These are phyloP conservation scores for Bocquillonia castaneifolia DNA, from an alignment of 441 rosid genomes.

Conservation along the genomic window DNA sequence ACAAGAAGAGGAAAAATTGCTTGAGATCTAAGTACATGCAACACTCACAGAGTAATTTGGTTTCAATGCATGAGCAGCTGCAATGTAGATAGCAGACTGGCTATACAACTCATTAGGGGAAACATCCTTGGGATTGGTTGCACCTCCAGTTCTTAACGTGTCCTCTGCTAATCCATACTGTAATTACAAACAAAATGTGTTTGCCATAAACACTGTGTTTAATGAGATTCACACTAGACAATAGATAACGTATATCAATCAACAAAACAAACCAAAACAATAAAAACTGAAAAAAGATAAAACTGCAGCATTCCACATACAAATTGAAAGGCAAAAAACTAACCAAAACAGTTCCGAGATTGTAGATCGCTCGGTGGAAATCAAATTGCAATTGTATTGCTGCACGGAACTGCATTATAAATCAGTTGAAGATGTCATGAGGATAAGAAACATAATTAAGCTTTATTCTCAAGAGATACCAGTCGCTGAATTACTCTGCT, in stretches of 20 bases:
- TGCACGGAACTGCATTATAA: slow-evolving; percentile 73
- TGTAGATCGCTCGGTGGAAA: slow-evolving; percentile 95
- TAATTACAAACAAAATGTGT: slow-evolving; percentile 17
- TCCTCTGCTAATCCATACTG: slow-evolving; percentile 99
- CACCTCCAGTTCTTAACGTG: slow-evolving; percentile 77
- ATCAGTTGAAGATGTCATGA: slow-evolving; percentile 21
- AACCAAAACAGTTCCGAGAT: slow-evolving; percentile 98
- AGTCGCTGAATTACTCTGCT: slow-evolving; percentile 26
- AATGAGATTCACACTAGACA: background rate
- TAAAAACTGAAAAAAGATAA: background rate
- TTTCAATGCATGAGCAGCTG: slow-evolving; percentile 95
- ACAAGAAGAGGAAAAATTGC: background rate
- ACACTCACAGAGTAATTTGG: slow-evolving; percentile 84
- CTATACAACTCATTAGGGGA: slow-evolving; percentile 86
- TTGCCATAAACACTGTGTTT: background rate
- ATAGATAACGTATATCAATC: background rate
- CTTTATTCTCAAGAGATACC: background rate
- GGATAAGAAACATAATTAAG: slow-evolving; percentile 10
- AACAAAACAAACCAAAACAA: background rate
- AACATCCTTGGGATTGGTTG: slow-evolving; percentile 58
- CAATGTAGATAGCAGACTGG: slow-evolving; percentile 95
- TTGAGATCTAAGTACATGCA: background rate
- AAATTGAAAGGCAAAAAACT: slow-evolving; percentile 30
- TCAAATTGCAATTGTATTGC: slow-evolving; percentile 95
- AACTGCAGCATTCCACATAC: slow-evolving; percentile 10